Conservation (phyloP, 371 early-diverging fungal species). For the Actinomortierella wolfii region DNA sequence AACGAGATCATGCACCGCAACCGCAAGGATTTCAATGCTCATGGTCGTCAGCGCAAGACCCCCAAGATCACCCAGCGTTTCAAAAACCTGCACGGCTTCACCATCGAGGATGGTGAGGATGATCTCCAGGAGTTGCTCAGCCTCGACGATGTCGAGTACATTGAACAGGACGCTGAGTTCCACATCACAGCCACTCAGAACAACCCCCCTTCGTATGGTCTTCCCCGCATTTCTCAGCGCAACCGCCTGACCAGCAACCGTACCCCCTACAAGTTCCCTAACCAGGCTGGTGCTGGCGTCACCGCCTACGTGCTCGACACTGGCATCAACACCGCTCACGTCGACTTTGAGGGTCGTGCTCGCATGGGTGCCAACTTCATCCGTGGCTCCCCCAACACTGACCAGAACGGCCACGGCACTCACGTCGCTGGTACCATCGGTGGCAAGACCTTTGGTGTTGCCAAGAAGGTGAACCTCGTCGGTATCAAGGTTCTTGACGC, state of each 20-base stretch:
- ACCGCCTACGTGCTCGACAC: slow-evolving; percentile 77
- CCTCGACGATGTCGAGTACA: slow-evolving; percentile 51
- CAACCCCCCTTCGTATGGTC: slow-evolving; percentile 61
- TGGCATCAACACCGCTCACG: slow-evolving; percentile 71
- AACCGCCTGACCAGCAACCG: slow-evolving; percentile 2
- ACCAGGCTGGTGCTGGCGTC: slow-evolving; percentile 62
- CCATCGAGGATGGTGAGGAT: neutral
- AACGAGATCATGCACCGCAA: too few species aligned
- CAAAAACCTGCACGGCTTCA: neutral
- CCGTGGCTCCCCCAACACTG: slow-evolving; percentile 27
- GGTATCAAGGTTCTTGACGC: slow-evolving; percentile 84
- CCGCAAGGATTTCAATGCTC: too few species aligned
- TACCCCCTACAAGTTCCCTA: slow-evolving; percentile 52
- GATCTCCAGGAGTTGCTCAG: slow-evolving; percentile 16
- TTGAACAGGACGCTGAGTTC: slow-evolving; percentile 55
- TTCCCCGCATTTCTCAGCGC: slow-evolving; percentile 58
- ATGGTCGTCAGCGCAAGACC: too few species aligned
- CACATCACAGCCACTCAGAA: slow-evolving; percentile 33
- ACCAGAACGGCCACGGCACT: slow-evolving; percentile 63
- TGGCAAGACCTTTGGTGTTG: slow-evolving; percentile 81
- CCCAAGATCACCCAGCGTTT: slow-evolving; percentile 10
- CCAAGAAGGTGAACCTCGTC: slow-evolving; percentile 82
- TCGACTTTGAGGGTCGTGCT: slow-evolving; percentile 87
- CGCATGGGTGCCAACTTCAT: slow-evolving; percentile 67
- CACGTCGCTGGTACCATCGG: slow-evolving; percentile 85